Evolutionary conservation across 192 early-diverging fungal genomes (phyloP).

Genomic region (Coemansia sp.): DNA sequence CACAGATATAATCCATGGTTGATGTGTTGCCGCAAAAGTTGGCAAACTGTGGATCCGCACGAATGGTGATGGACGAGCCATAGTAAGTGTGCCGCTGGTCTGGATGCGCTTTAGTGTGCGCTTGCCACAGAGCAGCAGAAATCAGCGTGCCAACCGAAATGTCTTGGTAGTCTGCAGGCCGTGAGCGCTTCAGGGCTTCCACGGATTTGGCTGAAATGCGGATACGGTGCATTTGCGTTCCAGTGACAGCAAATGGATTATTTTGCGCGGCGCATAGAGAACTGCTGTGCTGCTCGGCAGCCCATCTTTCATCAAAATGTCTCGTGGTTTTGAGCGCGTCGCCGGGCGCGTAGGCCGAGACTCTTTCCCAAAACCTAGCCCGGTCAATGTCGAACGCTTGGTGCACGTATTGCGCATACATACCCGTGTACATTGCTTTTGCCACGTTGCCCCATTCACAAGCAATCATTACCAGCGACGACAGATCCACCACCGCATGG

Average conservation of each 20-base stretch:
- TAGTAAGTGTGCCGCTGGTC: conserved; percentile 11
- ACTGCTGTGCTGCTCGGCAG: neutral
- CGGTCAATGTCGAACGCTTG: conserved; percentile 13
- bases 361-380: conserved; percentile 10
- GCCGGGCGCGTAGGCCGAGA: neutral
- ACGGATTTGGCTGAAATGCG: neutral
- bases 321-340: conserved; percentile 3
- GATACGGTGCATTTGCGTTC: conserved; percentile 8
- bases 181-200: neutral
- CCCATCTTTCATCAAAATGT: conserved; percentile 6
- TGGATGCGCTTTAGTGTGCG: neutral
- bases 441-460: conserved; percentile 19
- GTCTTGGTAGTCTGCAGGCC: neutral
- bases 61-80: conserved; percentile 21
- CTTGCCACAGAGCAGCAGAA: conserved; percentile 23
- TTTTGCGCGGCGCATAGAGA: neutral
- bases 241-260: neutral
- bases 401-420: neutral
- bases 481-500: conserved; percentile 26
- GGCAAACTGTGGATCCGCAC: conserved; percentile 5
- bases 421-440: neutral
- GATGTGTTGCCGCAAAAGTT: conserved; percentile 27
- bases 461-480: conserved; percentile 1
- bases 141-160: conserved; percentile 25
- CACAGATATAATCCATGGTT: conserved; percentile 15